phyloP scores from a whole-genome alignment of 2,329 filamentous ascomycete species.

The Sphaerulina musiva region DNA sequence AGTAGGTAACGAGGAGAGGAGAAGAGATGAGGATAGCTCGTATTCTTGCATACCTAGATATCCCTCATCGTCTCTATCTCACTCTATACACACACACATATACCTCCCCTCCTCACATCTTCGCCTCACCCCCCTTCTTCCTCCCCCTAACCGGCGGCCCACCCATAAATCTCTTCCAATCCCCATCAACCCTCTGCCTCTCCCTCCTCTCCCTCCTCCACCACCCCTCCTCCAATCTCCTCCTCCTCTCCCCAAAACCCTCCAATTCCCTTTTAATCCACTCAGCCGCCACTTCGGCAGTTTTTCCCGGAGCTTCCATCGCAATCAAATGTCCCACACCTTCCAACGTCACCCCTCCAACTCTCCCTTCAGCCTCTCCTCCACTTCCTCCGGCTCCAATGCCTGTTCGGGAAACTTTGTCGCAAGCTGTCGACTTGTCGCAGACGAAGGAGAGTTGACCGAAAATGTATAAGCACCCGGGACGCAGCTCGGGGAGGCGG shows the following conservation, averaged over 20 bases:
- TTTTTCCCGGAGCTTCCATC: constrained; percentile 55
- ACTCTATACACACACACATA: too few relatives aligned
- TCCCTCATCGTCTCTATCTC: too few relatives aligned
- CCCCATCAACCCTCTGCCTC: constrained; percentile 13
- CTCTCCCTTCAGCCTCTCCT: constrained; percentile 55
- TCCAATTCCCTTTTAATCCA: constrained; percentile 11
- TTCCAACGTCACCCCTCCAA: constrained; percentile 58
- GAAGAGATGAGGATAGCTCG: too few relatives aligned
- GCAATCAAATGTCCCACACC: constrained; percentile 71
- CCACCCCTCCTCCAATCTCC: constrained; percentile 10
- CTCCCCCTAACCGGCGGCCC: constrained; percentile 3
- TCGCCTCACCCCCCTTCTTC: neutral
- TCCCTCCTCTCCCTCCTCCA: constrained; percentile 5
- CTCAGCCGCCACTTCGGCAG: constrained; percentile 10
- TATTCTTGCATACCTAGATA: too few relatives aligned
- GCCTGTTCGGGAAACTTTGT: constrained; percentile 59
- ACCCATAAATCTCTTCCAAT: constrained; percentile 9
- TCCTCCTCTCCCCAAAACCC: constrained; percentile 17
- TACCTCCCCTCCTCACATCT: neutral
- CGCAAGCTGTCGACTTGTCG: constrained; percentile 41
- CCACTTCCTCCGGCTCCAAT: constrained; percentile 61
- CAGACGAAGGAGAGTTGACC: constrained; percentile 56
- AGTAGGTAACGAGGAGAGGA: too few relatives aligned
- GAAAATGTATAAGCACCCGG: constrained; percentile 63
- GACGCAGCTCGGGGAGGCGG: constrained; percentile 55